Evolutionary conservation across 2,329 filamentous ascomycete genomes (phyloP), one percentile per base, ranked within the genome.

Genomic region (Coniochaeta hoffmannii): DNA sequence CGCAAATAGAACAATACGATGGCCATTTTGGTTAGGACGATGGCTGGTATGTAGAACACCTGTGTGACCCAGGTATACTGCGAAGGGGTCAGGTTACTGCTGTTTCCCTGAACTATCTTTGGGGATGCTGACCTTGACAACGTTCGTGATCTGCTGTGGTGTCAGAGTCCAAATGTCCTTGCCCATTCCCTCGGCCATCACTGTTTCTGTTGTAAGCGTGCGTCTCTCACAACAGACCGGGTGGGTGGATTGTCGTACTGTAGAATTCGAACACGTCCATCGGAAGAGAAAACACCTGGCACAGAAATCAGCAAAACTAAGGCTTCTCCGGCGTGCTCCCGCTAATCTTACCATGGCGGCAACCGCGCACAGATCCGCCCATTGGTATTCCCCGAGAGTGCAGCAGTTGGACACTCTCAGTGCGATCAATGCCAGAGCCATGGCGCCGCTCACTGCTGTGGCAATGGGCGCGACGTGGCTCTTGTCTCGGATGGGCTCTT

Each of bases 11-110:
- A 53, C 10, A 34, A 35, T 8, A 58, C 7, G 24, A 56, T 58
- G 36, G 56, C 54, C 19, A 56, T 41, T 32, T 58, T 58, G 11
- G 56, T 58, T 19, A 58, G 56, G 53, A 50, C 54, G 31, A 56
- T 58, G 36, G 56, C 56, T 12, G 56, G 56, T 15, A 58, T 55
- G 50, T 58, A 58, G 53, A 32, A 49, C 30, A 58, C 38, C 31
- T 58, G 56, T 3, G 54, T 58, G 31, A 58, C 51, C 56, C 56
- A 58, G 6, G 56, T 41, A 15, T 53, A 56, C 56, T 56, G 31
- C 24, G 17, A 38, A 15, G 30, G 19, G 30, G 19, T 19, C 36
- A 22, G 17, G 50, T 55, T 12, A 53, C 26, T 22, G 4, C 32
- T 10, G 32, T 35, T 9, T 15, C 32, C 11, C 10, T 14, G 4